Evolutionary conservation across 306 rosid species (phyloP).

Genomic region (Pueraria montana): DNA sequence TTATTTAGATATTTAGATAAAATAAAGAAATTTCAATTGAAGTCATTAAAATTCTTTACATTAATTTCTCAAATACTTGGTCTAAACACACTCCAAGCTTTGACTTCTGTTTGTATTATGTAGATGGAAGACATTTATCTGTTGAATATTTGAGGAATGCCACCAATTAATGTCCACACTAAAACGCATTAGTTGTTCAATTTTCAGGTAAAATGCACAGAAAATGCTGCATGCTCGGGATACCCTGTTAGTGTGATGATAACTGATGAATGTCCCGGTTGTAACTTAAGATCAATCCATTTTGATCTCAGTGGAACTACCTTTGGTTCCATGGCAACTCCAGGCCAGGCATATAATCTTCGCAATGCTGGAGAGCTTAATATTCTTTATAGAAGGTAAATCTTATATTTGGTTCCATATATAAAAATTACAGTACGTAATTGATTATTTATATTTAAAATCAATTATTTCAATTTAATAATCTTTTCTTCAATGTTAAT

Average conservation of each 20-base stretch:
- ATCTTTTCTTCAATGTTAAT: too few relatives aligned
- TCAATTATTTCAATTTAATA: background rate
- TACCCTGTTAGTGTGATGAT: constrained; percentile 58
- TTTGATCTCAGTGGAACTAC: constrained; percentile 83
- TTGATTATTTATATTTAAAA: background rate
- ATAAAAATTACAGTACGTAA: too few relatives aligned
- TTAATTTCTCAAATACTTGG: too few relatives aligned
- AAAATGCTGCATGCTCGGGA: constrained; percentile 60
- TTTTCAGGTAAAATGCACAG: constrained; percentile 68
- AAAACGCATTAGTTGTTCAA: background rate
- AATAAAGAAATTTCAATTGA: too few relatives aligned
- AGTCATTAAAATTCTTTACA: too few relatives aligned
- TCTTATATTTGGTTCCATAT: background rate
- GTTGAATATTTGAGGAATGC: too few relatives aligned
- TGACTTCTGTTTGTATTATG: background rate
- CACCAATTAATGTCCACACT: background rate
- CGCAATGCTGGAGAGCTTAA: constrained; percentile 58
- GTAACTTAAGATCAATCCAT: constrained; percentile 45
- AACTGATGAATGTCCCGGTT: constrained; percentile 65
- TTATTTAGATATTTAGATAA: too few relatives aligned
- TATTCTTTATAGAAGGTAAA: constrained; percentile 62
- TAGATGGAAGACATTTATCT: background rate
- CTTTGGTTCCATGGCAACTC: constrained; percentile 72
- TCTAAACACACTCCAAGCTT: too few relatives aligned
- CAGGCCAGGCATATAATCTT: constrained; percentile 50